Percentiles rank a stretch among this genome's conserved stretches.
phyloP scores from a whole-genome alignment of 1,139 yeast genomes.

The Debaryomyces subglobosus region DNA sequence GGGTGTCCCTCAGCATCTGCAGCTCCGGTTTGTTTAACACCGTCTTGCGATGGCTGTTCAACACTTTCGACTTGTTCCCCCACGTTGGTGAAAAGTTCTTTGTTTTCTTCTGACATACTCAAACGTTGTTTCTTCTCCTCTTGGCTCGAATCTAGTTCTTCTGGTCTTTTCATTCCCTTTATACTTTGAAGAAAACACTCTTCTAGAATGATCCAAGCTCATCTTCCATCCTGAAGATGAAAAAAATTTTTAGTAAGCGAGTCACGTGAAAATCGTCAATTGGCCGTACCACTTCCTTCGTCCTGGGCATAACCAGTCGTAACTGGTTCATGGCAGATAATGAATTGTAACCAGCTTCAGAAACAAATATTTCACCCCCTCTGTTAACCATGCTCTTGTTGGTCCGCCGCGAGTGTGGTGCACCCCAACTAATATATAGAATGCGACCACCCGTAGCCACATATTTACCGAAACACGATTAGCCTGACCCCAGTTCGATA shows the following conservation, averaged over 20 bases:
- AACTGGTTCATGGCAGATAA: not conserved
- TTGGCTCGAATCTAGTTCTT: conserved; percentile 17
- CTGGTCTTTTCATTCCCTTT: conserved; percentile 25
- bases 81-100: conserved; percentile 32
- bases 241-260: conserved; percentile 1
- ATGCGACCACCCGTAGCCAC: conserved; percentile 1
- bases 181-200: not conserved
- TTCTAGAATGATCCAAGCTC: conserved; percentile 5
- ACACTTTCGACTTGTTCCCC: conserved; percentile 57
- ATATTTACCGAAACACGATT: not conserved
- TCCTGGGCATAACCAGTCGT: not conserved
- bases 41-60: conserved; percentile 18
- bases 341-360: not conserved
- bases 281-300: not conserved
- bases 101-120: conserved; percentile 15
- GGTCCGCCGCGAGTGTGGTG: not conserved
- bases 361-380: too few relatives aligned
- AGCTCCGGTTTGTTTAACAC: conserved; percentile 55
- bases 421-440: not conserved
- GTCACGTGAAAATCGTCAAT: conserved; percentile 8
- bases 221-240: not conserved
- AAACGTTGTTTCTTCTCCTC: conserved; percentile 21
- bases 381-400: not conserved
- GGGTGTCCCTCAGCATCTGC: conserved; percentile 92
- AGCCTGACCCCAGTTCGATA: not conserved